phyloP scores from a whole-genome alignment of 2,329 filamentous ascomycete genomes.

The Diaporthe citri region DNA sequence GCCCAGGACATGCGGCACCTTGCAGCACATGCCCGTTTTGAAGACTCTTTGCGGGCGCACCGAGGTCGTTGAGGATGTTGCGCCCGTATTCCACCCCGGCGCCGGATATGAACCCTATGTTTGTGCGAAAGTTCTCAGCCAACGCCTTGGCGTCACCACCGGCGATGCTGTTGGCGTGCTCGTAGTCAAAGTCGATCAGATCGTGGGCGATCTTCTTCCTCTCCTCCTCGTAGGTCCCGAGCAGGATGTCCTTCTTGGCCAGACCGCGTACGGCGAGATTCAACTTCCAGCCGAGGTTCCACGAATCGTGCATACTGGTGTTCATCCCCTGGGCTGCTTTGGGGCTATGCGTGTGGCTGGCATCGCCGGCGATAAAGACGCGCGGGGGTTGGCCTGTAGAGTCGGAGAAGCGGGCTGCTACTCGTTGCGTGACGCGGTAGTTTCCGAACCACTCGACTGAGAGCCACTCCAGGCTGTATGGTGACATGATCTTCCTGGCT shows the following conservation, averaged over 20 bases:
- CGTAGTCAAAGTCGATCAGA: conserved; percentile 71
- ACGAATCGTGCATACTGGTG: conserved; percentile 69
- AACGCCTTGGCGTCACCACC: conserved; percentile 73
- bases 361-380: conserved; percentile 77
- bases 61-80: conserved; percentile 28
- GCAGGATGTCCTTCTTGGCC: conserved; percentile 62
- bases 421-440: conserved; percentile 78
- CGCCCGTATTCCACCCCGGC: conserved; percentile 67
- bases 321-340: conserved; percentile 80
- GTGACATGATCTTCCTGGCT: conserved; percentile 71
- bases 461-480: conserved; percentile 69
- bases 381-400: conserved; percentile 57
- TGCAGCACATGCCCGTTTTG: conserved; percentile 25
- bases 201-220: conserved; percentile 72
- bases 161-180: conserved; percentile 69
- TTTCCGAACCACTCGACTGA: conserved; percentile 78
- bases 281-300: conserved; percentile 70
- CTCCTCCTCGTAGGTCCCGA: conserved; percentile 73
- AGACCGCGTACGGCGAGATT: conserved; percentile 67
- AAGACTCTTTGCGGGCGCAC: conserved; percentile 13
- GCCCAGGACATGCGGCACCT: conserved; percentile 45
- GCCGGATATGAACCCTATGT: conserved; percentile 80
- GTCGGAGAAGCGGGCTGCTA: conserved; percentile 78
- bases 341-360: conserved; percentile 78
- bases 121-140: conserved; percentile 77